phyloP scores from a whole-genome alignment of 331 rosid genomes.

The Dryas integrifolia region DNA sequence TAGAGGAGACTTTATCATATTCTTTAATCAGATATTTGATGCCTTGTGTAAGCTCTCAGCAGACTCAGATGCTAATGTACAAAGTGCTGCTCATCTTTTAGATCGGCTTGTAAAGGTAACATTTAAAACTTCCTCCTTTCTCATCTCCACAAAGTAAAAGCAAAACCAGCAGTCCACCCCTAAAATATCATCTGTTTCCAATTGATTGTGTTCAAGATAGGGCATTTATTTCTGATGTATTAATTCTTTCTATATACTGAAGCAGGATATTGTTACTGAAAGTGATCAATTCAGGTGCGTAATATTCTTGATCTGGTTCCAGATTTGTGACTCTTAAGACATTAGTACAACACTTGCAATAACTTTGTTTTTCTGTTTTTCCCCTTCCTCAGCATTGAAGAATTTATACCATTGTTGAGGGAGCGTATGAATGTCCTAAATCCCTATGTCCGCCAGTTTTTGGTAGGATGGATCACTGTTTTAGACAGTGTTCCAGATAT shows the following conservation, averaged over 20 bases:
- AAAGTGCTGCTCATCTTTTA: constrained; percentile 97
- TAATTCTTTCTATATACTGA: constrained; percentile 39
- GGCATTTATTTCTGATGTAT: constrained; percentile 19
- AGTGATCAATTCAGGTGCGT: constrained; percentile 97
- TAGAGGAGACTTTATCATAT: constrained; percentile 92
- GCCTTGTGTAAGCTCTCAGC: constrained; percentile 97
- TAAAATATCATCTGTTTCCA: constrained; percentile 23
- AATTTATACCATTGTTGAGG: constrained; percentile 94
- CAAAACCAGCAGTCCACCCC: not conserved
- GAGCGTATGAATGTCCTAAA: constrained; percentile 98
- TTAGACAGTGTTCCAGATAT: constrained; percentile 97
- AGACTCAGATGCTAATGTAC: constrained; percentile 90
- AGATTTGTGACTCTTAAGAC: constrained; percentile 15
- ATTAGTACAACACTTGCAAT: not conserved
- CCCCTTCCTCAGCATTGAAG: constrained; percentile 73
- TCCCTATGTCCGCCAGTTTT: constrained; percentile 97
- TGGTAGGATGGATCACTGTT: constrained; percentile 99
- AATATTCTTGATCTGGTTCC: constrained; percentile 28
- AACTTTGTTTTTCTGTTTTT: constrained; percentile 17
- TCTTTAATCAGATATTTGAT: constrained; percentile 95
- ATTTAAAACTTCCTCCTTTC: constrained; percentile 16
- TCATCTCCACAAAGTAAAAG: not conserved
- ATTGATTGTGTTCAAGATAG: constrained; percentile 14
- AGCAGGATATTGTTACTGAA: constrained; percentile 98
- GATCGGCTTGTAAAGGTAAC: constrained; percentile 95